A percentile compares a stretch with the other conserved stretches of the same genome.
These are phyloP conservation scores for Pisolithus tinctorius DNA, from an alignment of 768 basidiomycete genomes.

Conservation along the genomic window DNA sequence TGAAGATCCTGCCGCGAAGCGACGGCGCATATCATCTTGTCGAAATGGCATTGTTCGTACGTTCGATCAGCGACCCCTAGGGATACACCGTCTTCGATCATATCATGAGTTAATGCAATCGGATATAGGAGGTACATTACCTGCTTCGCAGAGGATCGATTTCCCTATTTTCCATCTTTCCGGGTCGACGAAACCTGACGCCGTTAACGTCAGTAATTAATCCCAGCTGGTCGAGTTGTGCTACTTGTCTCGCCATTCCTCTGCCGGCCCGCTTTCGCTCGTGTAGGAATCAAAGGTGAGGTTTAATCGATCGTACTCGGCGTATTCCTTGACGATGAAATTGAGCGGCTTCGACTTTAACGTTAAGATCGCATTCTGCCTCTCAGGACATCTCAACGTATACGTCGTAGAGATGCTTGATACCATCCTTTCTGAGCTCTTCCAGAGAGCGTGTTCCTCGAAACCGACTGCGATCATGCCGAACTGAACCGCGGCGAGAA, in stretches of 20 bases:
- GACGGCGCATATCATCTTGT: slow-evolving; percentile 88
- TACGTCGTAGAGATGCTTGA: slow-evolving; percentile 90
- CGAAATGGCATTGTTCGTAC: slow-evolving; percentile 88
- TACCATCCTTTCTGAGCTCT: slow-evolving; percentile 78
- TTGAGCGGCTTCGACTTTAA: slow-evolving; percentile 57
- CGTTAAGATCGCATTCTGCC: slow-evolving; percentile 35
- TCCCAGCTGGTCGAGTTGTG: slow-evolving; percentile 38
- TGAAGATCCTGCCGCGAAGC: too few relatives aligned
- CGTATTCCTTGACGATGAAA: slow-evolving; percentile 90
- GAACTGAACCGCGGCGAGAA: slow-evolving; percentile 38
- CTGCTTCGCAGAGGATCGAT: slow-evolving; percentile 83
- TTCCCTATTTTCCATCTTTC: slow-evolving; percentile 86
- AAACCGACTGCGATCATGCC: slow-evolving; percentile 88
- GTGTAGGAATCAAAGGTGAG: slow-evolving; percentile 88
- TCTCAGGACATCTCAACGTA: slow-evolving; percentile 94
- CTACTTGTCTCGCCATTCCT: slow-evolving; percentile 64
- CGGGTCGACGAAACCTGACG: slow-evolving; percentile 77
- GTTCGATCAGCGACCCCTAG: slow-evolving; percentile 94
- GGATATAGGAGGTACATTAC: slow-evolving; percentile 28
- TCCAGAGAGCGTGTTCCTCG: slow-evolving; percentile 82
- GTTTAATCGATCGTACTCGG: slow-evolving; percentile 80
- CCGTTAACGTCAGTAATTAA: slow-evolving; percentile 56
- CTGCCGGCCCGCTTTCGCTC: slow-evolving; percentile 81
- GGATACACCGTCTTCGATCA: slow-evolving; percentile 71
- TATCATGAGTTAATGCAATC: not conserved